phyloP scores from a whole-genome alignment of 2,329 filamentous ascomycete genomes.

The Pseudocercospora vitis region DNA sequence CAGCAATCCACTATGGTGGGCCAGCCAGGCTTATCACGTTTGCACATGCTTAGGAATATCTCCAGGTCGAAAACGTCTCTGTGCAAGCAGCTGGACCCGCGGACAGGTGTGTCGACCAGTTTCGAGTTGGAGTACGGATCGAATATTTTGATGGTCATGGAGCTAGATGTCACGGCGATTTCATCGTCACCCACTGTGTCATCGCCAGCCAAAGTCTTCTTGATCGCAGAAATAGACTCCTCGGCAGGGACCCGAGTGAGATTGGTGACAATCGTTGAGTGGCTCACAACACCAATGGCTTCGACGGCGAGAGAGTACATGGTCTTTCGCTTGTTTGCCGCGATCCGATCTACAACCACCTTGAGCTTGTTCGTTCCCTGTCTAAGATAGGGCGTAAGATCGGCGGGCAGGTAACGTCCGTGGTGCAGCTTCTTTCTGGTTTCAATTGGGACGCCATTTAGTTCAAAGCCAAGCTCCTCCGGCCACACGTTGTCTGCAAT shows the following conservation, averaged over 20 bases:
- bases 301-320: slow-evolving; percentile 71
- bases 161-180: slow-evolving; percentile 43
- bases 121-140: slow-evolving; percentile 48
- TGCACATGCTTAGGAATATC: slow-evolving; percentile 71
- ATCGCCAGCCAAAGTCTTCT: slow-evolving; percentile 44
- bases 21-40: slow-evolving; percentile 40
- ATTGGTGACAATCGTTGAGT: slow-evolving; percentile 41
- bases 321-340: slow-evolving; percentile 39
- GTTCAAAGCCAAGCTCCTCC: slow-evolving; percentile 62
- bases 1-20: slow-evolving; percentile 64
- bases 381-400: slow-evolving; percentile 64
- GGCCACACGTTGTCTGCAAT: slow-evolving; percentile 70
- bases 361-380: slow-evolving; percentile 63
- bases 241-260: slow-evolving; percentile 43
- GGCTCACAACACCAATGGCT: slow-evolving; percentile 57
- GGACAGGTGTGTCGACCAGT: slow-evolving; percentile 69
- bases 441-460: slow-evolving; percentile 60
- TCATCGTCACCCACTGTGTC: slow-evolving; percentile 58
- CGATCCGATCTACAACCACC: slow-evolving; percentile 49
- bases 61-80: slow-evolving; percentile 87
- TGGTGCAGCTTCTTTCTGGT: slow-evolving; percentile 70
- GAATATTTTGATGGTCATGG: slow-evolving; percentile 46
- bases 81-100: slow-evolving; percentile 69
- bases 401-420: slow-evolving; percentile 72
- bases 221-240: slow-evolving; percentile 60